Conservation (phyloP, 345 rosid species). For the Camelina neglecta region DNA sequence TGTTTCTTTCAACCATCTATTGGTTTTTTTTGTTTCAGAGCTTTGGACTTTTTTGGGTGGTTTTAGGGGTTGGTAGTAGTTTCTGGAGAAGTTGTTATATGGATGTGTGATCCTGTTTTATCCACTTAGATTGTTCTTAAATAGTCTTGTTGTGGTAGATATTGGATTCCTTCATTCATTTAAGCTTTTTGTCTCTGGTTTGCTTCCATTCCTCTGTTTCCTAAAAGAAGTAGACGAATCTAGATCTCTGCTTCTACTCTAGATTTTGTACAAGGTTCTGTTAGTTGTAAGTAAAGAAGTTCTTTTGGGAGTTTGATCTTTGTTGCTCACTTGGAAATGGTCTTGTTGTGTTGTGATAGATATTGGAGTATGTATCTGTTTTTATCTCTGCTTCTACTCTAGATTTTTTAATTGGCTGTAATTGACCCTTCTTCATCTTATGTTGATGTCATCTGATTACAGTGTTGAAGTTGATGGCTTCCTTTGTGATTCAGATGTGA, state of each 20-base stretch:
- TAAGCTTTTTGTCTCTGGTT: not conserved
- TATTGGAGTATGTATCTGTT: not conserved
- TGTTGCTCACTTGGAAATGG: not conserved
- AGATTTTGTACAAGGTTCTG: not conserved
- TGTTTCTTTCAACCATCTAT: not conserved
- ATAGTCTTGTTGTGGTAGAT: not conserved
- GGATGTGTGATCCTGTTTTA: not conserved
- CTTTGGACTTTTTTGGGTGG: constrained; percentile 11
- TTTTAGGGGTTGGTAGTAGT: constrained; percentile 7
- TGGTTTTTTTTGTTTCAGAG: not conserved
- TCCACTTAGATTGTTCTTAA: not conserved
- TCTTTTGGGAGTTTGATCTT: not conserved
- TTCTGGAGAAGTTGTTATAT: not conserved
- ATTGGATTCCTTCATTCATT: no score
- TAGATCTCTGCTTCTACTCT: not conserved
- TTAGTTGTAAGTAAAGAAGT: not conserved
- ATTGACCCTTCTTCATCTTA: constrained; percentile 13
- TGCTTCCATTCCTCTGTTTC: not conserved
- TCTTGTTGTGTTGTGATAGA: not conserved
- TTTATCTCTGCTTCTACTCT: not conserved
- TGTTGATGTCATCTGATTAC: constrained; percentile 33
- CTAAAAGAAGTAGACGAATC: not conserved
- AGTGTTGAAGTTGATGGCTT: constrained; percentile 77
- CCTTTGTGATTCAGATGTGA: constrained; percentile 68
- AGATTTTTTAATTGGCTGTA: not conserved